A percentile compares a stretch with the other conserved stretches of the same genome.
These are phyloP conservation scores for Aureobasidium zeae DNA, from an alignment of 2,329 filamentous ascomycete genomes.

Conservation along the genomic window DNA sequence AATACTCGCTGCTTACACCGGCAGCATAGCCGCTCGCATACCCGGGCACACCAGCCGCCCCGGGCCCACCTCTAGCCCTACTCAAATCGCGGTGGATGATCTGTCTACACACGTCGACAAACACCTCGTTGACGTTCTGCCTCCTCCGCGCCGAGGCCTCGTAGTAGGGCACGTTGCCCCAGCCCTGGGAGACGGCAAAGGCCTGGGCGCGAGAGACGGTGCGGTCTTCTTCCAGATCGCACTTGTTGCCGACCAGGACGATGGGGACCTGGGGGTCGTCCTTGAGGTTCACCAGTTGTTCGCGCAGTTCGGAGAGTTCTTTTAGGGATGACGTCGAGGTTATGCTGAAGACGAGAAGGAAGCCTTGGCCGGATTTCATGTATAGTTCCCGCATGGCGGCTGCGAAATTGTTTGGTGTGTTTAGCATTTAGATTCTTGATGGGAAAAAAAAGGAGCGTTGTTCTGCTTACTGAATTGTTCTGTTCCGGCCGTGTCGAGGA, in stretches of 20 bases:
- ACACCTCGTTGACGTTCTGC: constrained; percentile 85
- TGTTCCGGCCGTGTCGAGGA: constrained; percentile 83
- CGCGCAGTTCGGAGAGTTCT: constrained; percentile 70
- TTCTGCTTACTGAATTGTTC: constrained; percentile 90
- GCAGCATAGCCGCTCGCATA: too few relatives aligned
- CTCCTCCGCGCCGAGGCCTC: constrained; percentile 75
- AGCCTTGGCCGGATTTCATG: constrained; percentile 89
- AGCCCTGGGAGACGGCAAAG: constrained; percentile 75
- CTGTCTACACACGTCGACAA: constrained; percentile 39
- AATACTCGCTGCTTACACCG: background rate
- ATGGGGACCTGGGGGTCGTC: constrained; percentile 64
- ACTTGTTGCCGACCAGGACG: constrained; percentile 88
- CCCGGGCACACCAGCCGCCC: too few relatives aligned
- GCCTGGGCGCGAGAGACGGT: constrained; percentile 68
- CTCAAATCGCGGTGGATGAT: constrained; percentile 26
- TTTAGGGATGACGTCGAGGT: constrained; percentile 74
- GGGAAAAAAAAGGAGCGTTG: constrained; percentile 22
- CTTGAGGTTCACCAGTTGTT: constrained; percentile 87
- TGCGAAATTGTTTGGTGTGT: constrained; percentile 22
- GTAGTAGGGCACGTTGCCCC: constrained; percentile 82
- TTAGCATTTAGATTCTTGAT: background rate
- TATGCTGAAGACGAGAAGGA: constrained; percentile 86
- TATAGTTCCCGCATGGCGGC: constrained; percentile 64
- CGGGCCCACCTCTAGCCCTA: background rate
- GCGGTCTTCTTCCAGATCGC: constrained; percentile 78